These are phyloP conservation scores for Oemleria cerasiformis DNA, from an alignment of 306 rosid genomes.

Conservation along the genomic window DNA sequence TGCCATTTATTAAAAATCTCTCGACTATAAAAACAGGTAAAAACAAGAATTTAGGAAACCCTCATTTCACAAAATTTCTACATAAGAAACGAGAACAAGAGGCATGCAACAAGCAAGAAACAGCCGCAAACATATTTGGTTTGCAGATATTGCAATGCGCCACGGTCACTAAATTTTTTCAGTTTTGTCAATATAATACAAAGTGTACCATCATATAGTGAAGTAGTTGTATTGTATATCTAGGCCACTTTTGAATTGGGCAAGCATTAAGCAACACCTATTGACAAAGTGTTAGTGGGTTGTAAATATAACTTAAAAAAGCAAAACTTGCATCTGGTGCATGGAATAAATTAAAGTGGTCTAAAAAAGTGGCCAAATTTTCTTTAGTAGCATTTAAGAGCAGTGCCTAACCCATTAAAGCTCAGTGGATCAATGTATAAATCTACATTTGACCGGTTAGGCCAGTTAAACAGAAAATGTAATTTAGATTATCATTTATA, in stretches of 20 bases:
- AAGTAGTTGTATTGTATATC: constrained; percentile 30
- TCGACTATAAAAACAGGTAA: constrained; percentile 47
- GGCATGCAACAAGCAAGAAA: neutral
- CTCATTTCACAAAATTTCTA: neutral
- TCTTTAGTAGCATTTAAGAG: constrained; percentile 31
- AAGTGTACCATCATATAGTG: too few species aligned
- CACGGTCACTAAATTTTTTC: neutral
- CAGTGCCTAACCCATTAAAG: constrained; percentile 33
- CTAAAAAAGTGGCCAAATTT: constrained; percentile 32
- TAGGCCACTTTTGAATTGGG: constrained; percentile 24
- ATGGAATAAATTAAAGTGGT: constrained; percentile 44
- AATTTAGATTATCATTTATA: too few species aligned
- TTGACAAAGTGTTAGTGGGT: constrained; percentile 43
- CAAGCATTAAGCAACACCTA: constrained; percentile 26
- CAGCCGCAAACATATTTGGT: neutral
- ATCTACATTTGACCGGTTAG: too few species aligned
- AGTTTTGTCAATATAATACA: neutral
- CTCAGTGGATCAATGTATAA: neutral
- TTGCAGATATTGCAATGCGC: neutral
- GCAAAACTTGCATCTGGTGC: constrained; percentile 40
- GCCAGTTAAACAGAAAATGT: too few species aligned
- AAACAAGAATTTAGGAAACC: neutral
- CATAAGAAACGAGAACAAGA: neutral
- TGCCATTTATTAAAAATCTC: constrained; percentile 91
- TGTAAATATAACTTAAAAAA: constrained; percentile 28